Percentiles rank a stretch among this genome's conserved stretches.
phyloP scores from a whole-genome alignment of 192 early-diverging fungal species.

The Coemansia aciculifera region DNA sequence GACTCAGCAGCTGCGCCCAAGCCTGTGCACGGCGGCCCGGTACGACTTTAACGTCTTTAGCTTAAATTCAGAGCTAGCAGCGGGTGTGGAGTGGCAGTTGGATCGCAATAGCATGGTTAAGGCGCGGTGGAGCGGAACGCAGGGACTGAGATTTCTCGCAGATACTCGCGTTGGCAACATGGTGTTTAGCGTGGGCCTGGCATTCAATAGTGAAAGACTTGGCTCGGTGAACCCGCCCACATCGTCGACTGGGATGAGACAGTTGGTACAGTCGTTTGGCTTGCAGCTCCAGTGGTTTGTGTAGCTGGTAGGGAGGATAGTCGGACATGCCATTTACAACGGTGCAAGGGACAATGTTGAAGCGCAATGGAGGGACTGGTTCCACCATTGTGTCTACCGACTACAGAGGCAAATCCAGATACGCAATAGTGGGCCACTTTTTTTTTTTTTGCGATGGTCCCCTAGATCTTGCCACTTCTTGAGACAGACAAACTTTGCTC shows the following conservation, averaged over 20 bases:
- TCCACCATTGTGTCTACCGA: background rate
- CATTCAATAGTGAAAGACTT: slow-evolving; percentile 8
- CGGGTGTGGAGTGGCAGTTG: slow-evolving; percentile 82
- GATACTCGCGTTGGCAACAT: slow-evolving; percentile 48
- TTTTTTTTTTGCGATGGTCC: background rate
- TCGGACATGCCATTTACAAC: background rate
- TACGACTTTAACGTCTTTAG: slow-evolving; percentile 93
- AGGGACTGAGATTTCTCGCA: slow-evolving; percentile 39
- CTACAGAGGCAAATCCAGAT: background rate
- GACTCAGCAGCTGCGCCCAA: slow-evolving; percentile 71
- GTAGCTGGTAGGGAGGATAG: slow-evolving; percentile 1
- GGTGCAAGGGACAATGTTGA: background rate
- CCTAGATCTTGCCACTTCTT: background rate
- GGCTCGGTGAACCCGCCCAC: slow-evolving; percentile 1
- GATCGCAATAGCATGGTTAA: slow-evolving; percentile 60
- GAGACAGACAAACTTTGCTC: background rate
- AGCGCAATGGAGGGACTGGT: background rate
- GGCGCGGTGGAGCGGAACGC: slow-evolving; percentile 53
- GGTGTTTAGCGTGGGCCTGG: slow-evolving; percentile 47
- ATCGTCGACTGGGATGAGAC: slow-evolving; percentile 18
- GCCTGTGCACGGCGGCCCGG: slow-evolving; percentile 71
- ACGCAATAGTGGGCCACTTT: background rate
- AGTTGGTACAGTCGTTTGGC: slow-evolving; percentile 44
- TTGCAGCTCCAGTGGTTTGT: slow-evolving; percentile 53
- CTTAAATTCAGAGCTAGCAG: slow-evolving; percentile 83